A percentile compares a stretch with the other conserved stretches of the same genome.
phyloP scores from a whole-genome alignment of 495 filamentous ascomycete genomes.

The Trichoderma virens region DNA sequence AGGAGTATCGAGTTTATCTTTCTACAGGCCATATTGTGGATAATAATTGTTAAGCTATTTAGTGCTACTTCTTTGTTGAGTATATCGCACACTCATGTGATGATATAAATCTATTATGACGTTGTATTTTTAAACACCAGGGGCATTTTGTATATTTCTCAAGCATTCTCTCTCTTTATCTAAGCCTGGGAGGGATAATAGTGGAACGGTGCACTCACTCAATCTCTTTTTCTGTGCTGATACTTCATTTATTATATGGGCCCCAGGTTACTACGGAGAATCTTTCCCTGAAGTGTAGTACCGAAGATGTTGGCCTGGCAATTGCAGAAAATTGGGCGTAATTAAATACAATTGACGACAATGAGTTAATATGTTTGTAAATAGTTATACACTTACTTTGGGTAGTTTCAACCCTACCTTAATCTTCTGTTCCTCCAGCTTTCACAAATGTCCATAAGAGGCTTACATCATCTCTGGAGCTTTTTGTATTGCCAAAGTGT shows the following conservation, averaged over 20 bases:
- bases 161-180: no score
- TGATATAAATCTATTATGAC: no score
- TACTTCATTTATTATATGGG: slow-evolving; percentile 42
- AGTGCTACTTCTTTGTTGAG: slow-evolving; percentile 59
- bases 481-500: slow-evolving; percentile 53
- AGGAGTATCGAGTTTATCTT: no score
- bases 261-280: slow-evolving; percentile 62
- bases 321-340: slow-evolving; percentile 63
- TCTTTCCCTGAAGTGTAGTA: slow-evolving; percentile 71
- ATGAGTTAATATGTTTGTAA: neutral
- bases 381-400: neutral
- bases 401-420: slow-evolving; percentile 53
- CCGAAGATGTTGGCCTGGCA: slow-evolving; percentile 63
- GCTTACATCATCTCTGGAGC: slow-evolving; percentile 57
- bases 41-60: no score
- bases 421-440: neutral
- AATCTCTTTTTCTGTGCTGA: neutral
- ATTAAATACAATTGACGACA: neutral
- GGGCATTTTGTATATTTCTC: no score
- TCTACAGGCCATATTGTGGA: no score
- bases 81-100: no score
- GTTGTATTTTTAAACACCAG: no score
- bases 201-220: neutral
- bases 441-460: neutral
- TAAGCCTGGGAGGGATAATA: no score